Conservation (phyloP, 768 basidiomycete genomes). For the Mycena indigotica region DNA sequence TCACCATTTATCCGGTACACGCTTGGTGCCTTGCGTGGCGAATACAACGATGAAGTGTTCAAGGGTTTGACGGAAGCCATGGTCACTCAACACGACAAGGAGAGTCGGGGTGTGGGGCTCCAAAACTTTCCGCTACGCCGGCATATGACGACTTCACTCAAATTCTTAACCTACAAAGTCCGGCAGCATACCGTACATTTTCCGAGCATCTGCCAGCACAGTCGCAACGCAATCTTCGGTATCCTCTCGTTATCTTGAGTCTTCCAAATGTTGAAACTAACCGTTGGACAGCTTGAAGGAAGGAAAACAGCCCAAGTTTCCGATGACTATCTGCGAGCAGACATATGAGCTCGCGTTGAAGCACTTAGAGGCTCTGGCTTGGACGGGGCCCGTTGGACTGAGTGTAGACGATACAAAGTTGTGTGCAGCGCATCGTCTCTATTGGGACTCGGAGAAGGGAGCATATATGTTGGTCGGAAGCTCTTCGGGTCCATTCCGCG, state of each 20-base stretch:
- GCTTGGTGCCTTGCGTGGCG: slow-evolving; percentile 26
- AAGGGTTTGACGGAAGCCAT: slow-evolving; percentile 34
- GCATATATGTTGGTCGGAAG: slow-evolving; percentile 29
- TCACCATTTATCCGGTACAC: slow-evolving; percentile 21
- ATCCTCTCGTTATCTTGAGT: neutral
- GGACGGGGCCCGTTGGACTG: slow-evolving; percentile 30
- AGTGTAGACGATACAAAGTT: slow-evolving; percentile 43
- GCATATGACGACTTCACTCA: slow-evolving; percentile 34
- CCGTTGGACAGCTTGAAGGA: slow-evolving; percentile 10
- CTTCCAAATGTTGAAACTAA: neutral
- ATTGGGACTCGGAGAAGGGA: slow-evolving; percentile 25
- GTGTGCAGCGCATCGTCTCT: slow-evolving; percentile 23
- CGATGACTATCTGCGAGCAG: slow-evolving; percentile 21
- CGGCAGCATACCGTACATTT: slow-evolving; percentile 30
- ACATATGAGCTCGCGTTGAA: slow-evolving; percentile 24
- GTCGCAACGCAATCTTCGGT: slow-evolving; percentile 22
- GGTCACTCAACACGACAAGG: slow-evolving; percentile 25
- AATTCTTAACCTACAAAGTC: slow-evolving; percentile 29
- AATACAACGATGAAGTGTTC: slow-evolving; percentile 30
- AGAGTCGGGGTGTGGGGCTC: slow-evolving; percentile 32
- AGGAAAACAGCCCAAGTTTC: slow-evolving; percentile 25
- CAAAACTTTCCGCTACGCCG: slow-evolving; percentile 40
- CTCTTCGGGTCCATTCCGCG: slow-evolving; percentile 27
- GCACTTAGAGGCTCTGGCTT: slow-evolving; percentile 22
- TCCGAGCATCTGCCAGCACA: slow-evolving; percentile 22